Conservation (phyloP, 331 rosid genomes). For the Saraca asoca region DNA sequence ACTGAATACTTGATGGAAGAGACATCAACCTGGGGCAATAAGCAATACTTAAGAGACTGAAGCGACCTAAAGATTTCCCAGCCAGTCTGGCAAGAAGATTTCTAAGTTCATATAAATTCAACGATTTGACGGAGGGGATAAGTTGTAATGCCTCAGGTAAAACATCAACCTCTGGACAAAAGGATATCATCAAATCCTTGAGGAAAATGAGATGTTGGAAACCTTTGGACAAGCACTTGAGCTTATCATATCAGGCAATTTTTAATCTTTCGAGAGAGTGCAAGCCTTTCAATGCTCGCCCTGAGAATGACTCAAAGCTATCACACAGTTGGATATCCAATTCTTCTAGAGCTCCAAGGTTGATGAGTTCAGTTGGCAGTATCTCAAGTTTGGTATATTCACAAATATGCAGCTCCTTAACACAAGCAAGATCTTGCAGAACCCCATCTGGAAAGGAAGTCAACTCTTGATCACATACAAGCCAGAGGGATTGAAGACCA, state of each 20-base stretch:
- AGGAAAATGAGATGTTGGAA: no score
- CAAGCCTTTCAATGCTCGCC: background rate
- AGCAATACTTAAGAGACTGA: background rate
- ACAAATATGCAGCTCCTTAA: background rate
- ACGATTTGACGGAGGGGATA: background rate
- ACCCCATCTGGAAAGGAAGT: slow-evolving; percentile 9
- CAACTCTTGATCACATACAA: background rate
- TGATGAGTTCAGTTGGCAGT: background rate
- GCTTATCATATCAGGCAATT: no score
- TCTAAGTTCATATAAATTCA: background rate
- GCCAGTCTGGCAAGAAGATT: background rate
- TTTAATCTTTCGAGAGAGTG: background rate
- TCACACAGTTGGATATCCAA: background rate
- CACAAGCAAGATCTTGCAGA: background rate
- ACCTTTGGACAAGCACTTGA: no score
- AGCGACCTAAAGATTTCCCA: background rate
- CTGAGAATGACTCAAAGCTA: background rate
- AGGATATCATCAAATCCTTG: background rate
- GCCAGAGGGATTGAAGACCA: no score
- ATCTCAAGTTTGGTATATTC: background rate
- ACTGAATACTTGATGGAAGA: background rate
- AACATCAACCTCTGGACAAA: background rate
- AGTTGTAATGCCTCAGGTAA: background rate
- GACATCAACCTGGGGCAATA: background rate
- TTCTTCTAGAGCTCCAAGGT: background rate